A percentile compares a stretch with the other conserved stretches of the same genome.
Evolutionary conservation across 1,284 basidiomycete genomes (phyloP).

Genomic region (Fomitopsis schrenkii): DNA sequence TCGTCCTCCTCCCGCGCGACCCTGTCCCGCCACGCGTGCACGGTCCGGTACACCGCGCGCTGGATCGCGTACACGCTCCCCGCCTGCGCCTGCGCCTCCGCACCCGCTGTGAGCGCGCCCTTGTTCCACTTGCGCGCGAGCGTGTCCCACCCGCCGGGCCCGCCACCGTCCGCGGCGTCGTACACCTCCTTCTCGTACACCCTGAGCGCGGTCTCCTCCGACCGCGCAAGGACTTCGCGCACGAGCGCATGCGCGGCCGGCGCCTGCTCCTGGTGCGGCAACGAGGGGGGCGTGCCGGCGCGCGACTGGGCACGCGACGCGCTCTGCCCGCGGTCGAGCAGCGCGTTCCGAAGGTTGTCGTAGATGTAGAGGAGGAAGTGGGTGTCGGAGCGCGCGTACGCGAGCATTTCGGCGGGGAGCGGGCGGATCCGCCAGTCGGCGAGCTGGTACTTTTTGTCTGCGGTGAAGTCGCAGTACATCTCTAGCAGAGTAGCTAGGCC

Average conservation of each 20-base stretch:
- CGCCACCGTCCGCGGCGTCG: constrained; percentile 60
- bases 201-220: constrained; percentile 69
- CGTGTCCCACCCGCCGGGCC: constrained; percentile 71
- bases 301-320: constrained; percentile 32
- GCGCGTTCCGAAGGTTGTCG: constrained; percentile 86
- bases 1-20: constrained; percentile 87
- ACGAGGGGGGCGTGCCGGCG: constrained; percentile 23
- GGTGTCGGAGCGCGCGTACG: constrained; percentile 93
- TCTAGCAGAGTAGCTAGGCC: constrained; percentile 84
- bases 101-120: constrained; percentile 37
- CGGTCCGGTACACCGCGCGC: constrained; percentile 57
- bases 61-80: constrained; percentile 32
- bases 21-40: constrained; percentile 86
- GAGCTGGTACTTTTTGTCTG: constrained; percentile 94
- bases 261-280: neutral
- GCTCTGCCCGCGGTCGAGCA: constrained; percentile 59
- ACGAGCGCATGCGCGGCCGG: constrained; percentile 35
- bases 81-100: constrained; percentile 2
- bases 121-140: constrained; percentile 82
- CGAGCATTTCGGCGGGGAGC: constrained; percentile 83
- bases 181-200: constrained; percentile 68
- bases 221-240: constrained; percentile 60
- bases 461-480: constrained; percentile 87
- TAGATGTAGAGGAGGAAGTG: constrained; percentile 94
- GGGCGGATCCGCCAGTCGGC: constrained; percentile 98